Evolutionary conservation across 2,329 filamentous ascomycete genomes (phyloP).

Genomic region (Pseudogymnoascus sp.): DNA sequence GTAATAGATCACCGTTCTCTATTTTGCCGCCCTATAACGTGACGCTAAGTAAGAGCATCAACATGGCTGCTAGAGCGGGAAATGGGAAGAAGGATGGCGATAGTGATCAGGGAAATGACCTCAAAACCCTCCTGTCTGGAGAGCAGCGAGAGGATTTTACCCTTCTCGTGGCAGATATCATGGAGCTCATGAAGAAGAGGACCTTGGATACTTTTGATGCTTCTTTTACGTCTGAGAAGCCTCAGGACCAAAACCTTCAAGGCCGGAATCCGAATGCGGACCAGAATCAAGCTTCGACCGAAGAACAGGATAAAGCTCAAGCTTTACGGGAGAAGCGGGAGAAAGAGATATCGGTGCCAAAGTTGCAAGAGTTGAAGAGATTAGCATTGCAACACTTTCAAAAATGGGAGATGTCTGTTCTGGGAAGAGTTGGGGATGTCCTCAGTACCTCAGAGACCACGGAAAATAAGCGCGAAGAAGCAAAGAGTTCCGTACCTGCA

Average conservation of each 20-base stretch:
- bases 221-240: conserved; percentile 19
- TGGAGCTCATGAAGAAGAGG: conserved; percentile 46
- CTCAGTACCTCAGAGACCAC: conserved; percentile 45
- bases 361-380: conserved; percentile 57
- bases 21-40: not conserved
- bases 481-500: conserved; percentile 20
- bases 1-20: not conserved
- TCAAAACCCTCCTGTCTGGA: conserved; percentile 22
- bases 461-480: conserved; percentile 23
- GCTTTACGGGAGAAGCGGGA: conserved; percentile 30
- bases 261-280: conserved; percentile 31
- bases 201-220: conserved; percentile 44
- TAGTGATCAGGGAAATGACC: conserved; percentile 20
- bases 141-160: conserved; percentile 36
- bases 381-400: conserved; percentile 64
- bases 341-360: conserved; percentile 40
- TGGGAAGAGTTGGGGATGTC: conserved; percentile 61
- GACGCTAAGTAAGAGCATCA: not conserved
- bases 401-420: conserved; percentile 67
- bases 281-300: conserved; percentile 17
- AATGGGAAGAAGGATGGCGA: not conserved
- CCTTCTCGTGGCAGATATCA: conserved; percentile 42
- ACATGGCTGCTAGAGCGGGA: not conserved
- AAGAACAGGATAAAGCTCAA: conserved; percentile 25
- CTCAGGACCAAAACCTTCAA: conserved; percentile 24